These are phyloP conservation scores for Serendipita sp. DNA, from an alignment of 1,284 basidiomycete species.

Conservation along the genomic window DNA sequence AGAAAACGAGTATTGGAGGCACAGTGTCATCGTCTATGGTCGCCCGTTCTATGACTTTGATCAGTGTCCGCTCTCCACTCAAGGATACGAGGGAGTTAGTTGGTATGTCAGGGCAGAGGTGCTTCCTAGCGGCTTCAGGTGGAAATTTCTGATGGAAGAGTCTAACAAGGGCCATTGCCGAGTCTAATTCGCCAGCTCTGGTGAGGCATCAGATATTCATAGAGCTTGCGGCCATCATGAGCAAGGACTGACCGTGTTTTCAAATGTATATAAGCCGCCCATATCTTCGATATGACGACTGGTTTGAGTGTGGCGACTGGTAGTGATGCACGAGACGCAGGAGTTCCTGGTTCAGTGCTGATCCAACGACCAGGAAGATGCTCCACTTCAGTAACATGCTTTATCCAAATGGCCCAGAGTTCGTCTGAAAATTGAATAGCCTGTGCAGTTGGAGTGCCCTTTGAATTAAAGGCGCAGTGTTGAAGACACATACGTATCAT, in stretches of 20 bases:
- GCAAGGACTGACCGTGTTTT: slow-evolving; percentile 36
- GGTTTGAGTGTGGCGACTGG: not conserved
- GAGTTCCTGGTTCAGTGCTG: slow-evolving; percentile 15
- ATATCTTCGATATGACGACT: slow-evolving; percentile 39
- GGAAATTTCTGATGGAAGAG: slow-evolving; percentile 47
- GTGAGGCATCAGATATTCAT: not conserved
- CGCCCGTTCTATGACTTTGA: not conserved
- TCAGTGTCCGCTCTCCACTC: not conserved
- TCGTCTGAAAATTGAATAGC: slow-evolving; percentile 38
- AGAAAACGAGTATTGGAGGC: not conserved
- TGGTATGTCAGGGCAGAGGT: not conserved
- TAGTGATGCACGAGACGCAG: not conserved
- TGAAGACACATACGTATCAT: slow-evolving; percentile 56
- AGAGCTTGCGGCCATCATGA: not conserved
- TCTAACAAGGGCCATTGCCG: slow-evolving; percentile 37
- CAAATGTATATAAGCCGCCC: slow-evolving; percentile 49
- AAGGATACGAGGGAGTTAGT: not conserved
- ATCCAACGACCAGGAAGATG: slow-evolving; percentile 15
- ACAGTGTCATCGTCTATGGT: not conserved
- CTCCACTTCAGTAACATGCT: slow-evolving; percentile 24
- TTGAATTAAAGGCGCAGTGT: slow-evolving; percentile 36
- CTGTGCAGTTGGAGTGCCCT: slow-evolving; percentile 30
- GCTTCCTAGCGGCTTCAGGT: slow-evolving; percentile 22
- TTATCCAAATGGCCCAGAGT: slow-evolving; percentile 44
- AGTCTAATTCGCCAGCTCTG: slow-evolving; percentile 37